Evolutionary conservation across 148 eudicot genomes (phyloP).

Genomic region (Linanthus parryae): DNA sequence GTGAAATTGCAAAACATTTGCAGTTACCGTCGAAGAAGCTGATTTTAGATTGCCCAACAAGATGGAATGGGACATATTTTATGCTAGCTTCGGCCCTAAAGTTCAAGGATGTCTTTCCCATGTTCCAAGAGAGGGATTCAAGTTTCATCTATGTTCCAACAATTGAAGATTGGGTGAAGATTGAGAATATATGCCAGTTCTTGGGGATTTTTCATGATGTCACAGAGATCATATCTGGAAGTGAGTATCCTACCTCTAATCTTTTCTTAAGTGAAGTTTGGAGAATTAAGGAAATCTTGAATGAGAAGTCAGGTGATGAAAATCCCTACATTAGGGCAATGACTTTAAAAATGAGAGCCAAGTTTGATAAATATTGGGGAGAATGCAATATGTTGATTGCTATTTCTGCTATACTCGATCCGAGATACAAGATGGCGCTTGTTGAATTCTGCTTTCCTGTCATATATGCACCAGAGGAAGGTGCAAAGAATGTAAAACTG

Average conservation of each 20-base stretch:
- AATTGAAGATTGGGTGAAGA: neutral
- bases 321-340: neutral
- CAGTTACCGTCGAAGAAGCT: constrained; percentile 1
- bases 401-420: neutral
- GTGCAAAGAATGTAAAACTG: neutral
- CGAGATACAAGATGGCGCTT: neutral
- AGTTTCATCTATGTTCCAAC: neutral
- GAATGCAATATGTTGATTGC: constrained; percentile 3
- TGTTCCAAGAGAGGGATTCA: neutral
- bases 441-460: neutral
- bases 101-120: constrained; percentile 1
- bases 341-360: no score
- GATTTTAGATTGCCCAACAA: constrained; percentile 1
- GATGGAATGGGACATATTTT: constrained; percentile 7
- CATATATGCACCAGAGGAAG: no score
- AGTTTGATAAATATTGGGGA: neutral
- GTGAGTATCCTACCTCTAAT: constrained; percentile 1
- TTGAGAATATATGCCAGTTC: neutral
- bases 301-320: no score
- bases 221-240: no score
- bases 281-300: neutral
- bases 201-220: neutral
- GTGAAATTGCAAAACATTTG: constrained; percentile 4
- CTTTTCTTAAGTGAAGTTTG: neutral
- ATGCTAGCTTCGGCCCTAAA: neutral